Evolutionary conservation across 306 rosid genomes (phyloP).

Genomic region (Dryas alaskensis): DNA sequence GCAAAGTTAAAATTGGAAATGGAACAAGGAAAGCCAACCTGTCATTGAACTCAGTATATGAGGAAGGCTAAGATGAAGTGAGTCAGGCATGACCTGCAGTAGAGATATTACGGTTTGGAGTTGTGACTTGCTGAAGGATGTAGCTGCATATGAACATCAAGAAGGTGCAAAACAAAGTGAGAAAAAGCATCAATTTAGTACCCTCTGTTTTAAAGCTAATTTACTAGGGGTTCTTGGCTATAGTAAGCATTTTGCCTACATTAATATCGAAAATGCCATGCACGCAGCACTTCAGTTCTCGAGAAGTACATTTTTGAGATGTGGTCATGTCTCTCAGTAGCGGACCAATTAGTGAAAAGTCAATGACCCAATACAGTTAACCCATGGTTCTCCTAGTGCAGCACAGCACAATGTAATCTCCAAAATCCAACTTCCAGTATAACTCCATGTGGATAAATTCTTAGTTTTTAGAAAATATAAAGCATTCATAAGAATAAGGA

Average conservation of each 20-base stretch:
- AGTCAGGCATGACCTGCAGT: slow-evolving; percentile 54
- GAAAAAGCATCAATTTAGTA: slow-evolving; percentile 21
- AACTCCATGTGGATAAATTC: not conserved
- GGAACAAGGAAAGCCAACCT: slow-evolving; percentile 51
- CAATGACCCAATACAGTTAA: not conserved
- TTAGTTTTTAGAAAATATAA: not conserved
- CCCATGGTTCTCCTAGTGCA: not conserved
- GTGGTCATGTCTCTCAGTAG: too few relatives aligned
- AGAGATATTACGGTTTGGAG: slow-evolving; percentile 49
- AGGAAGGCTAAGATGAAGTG: slow-evolving; percentile 49
- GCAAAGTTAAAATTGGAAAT: not conserved
- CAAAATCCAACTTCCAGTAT: not conserved
- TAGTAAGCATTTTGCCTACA: not conserved
- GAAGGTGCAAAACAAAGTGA: slow-evolving; percentile 14
- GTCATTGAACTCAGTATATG: slow-evolving; percentile 44
- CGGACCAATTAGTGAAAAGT: not conserved
- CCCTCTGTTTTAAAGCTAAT: not conserved
- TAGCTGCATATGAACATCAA: slow-evolving; percentile 47
- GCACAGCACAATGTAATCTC: not conserved
- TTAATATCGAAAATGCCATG: not conserved
- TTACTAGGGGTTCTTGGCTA: not conserved
- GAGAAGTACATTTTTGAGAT: too few relatives aligned
- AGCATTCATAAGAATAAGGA: not conserved
- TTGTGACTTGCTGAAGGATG: slow-evolving; percentile 68
- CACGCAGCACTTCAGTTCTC: not conserved